Conservation (phyloP, 495 filamentous ascomycete species). For the Rostrohypoxylon terebratum region DNA sequence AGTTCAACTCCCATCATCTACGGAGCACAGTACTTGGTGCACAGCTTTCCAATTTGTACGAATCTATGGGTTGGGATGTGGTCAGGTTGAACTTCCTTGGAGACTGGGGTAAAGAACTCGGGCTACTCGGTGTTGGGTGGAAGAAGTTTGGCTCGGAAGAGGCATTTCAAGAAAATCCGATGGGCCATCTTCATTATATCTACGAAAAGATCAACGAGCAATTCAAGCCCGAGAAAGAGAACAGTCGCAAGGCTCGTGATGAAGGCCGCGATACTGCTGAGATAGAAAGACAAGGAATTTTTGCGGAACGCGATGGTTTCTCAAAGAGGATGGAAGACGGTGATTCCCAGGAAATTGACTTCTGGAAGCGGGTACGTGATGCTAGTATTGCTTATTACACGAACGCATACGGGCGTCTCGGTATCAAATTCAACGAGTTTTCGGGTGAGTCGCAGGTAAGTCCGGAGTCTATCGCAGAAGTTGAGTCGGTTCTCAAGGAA, state of each 20-base stretch:
- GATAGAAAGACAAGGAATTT: conserved; percentile 3
- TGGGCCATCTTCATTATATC: conserved; percentile 4
- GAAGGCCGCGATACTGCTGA: conserved; percentile 7
- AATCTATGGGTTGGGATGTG: neutral
- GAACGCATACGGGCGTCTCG: neutral
- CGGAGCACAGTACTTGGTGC: conserved; percentile 6
- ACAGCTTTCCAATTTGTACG: conserved; percentile 1
- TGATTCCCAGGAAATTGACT: conserved; percentile 1
- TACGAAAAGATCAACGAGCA: conserved; percentile 5
- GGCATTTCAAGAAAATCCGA: neutral
- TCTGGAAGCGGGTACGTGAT: conserved; percentile 4
- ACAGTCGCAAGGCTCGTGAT: conserved; percentile 8
- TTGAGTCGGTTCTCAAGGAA: conserved; percentile 10
- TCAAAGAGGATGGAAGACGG: conserved; percentile 15
- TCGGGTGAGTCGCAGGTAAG: conserved; percentile 11
- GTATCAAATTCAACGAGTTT: conserved; percentile 3
- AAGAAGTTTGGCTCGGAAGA: conserved; percentile 9
- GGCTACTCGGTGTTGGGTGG: conserved; percentile 9
- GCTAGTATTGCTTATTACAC: conserved; percentile 11
- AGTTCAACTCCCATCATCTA: conserved; percentile 2
- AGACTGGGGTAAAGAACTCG: conserved; percentile 11
- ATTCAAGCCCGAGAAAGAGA: conserved; percentile 14
- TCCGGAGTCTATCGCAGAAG: conserved; percentile 6
- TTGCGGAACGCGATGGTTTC: conserved; percentile 7
- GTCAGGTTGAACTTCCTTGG: conserved; percentile 11